Evolutionary conservation across 78 protist genomes (phyloP).

Genomic region (Dictyostelium brefeldianum): DNA sequence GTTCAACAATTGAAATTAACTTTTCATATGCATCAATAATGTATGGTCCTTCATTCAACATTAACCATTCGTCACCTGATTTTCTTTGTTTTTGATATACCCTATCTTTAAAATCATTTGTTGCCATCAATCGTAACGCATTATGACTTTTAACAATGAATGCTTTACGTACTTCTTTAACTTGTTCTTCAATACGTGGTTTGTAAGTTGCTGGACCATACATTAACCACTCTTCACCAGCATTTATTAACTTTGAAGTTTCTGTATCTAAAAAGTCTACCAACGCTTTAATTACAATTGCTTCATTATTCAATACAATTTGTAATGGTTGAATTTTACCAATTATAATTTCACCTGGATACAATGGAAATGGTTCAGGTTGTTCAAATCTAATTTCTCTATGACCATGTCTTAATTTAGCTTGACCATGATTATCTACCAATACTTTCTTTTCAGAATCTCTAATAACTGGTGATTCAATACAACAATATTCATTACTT

Average conservation of each 20-base stretch:
- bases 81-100: neutral
- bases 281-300: constrained; percentile 72
- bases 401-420: constrained; percentile 74
- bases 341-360: constrained; percentile 81
- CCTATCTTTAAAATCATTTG: constrained; percentile 27
- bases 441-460: neutral
- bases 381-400: constrained; percentile 80
- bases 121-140: constrained; percentile 22
- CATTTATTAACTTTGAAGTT: neutral
- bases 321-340: constrained; percentile 42
- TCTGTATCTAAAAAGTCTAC: constrained; percentile 51
- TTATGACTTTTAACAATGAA: constrained; percentile 47
- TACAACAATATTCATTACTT: constrained; percentile 70
- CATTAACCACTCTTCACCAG: constrained; percentile 87
- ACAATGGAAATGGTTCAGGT: constrained; percentile 78
- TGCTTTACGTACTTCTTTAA: constrained; percentile 17
- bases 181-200: constrained; percentile 58
- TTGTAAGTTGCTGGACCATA: constrained; percentile 83
- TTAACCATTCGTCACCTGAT: constrained; percentile 63
- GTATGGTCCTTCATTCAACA: constrained; percentile 36
- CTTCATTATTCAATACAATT: constrained; percentile 66
- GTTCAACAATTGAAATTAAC: constrained; percentile 1
- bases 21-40: constrained; percentile 51
- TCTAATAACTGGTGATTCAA: constrained; percentile 70
- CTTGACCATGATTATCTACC: constrained; percentile 73